These are phyloP conservation scores for Craspedostauros australis DNA, from an alignment of 108 stramenopile species.

Conservation along the genomic window DNA sequence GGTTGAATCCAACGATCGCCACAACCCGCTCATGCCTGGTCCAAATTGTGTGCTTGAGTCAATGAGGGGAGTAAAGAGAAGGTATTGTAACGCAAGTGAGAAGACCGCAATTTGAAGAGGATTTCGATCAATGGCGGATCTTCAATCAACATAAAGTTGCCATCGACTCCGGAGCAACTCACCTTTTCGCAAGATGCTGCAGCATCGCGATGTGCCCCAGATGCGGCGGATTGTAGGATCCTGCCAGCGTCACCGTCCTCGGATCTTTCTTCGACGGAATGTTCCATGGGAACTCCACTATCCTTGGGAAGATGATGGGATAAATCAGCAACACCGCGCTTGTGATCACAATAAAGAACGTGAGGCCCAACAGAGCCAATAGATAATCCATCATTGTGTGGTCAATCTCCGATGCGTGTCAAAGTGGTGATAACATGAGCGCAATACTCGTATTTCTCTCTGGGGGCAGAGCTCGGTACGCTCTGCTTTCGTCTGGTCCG, in stretches of 20 bases:
- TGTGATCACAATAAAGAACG: too few relatives aligned
- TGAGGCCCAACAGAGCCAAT: too few relatives aligned
- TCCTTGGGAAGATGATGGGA: constrained; percentile 18
- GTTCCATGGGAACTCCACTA: constrained; percentile 29
- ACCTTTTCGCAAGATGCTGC: constrained; percentile 58
- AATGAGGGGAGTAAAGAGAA: neutral
- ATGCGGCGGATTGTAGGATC: constrained; percentile 85
- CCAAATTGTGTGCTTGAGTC: neutral
- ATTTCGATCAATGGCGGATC: neutral
- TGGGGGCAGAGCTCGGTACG: too few relatives aligned
- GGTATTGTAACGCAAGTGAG: neutral
- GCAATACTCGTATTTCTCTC: too few relatives aligned
- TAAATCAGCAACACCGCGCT: constrained; percentile 14
- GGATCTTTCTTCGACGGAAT: constrained; percentile 15
- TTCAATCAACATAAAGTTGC: too few relatives aligned
- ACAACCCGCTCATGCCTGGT: constrained; percentile 60
- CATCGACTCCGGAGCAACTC: neutral
- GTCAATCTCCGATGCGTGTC: too few relatives aligned
- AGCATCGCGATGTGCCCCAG: constrained; percentile 77
- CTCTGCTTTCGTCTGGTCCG: too few relatives aligned
- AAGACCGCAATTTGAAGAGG: neutral
- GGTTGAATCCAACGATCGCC: constrained; percentile 75
- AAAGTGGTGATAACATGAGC: too few relatives aligned
- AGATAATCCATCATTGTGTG: too few relatives aligned
- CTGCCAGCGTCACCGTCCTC: constrained; percentile 65